These are phyloP conservation scores for Mycena galericulata DNA, from an alignment of 768 basidiomycete genomes.

Conservation along the genomic window DNA sequence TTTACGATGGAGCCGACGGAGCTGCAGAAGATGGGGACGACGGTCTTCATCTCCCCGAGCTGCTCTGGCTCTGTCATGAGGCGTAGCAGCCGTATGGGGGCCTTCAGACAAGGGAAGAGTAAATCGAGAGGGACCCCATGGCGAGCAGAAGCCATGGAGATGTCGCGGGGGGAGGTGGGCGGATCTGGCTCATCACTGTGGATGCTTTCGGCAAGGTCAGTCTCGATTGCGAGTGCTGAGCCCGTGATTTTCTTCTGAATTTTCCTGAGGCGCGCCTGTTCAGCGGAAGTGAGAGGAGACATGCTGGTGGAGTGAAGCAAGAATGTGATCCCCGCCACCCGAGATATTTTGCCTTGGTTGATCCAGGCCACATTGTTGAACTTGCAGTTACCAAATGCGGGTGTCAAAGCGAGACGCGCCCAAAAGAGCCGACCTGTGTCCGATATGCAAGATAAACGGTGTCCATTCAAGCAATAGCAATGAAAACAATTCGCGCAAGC, in stretches of 20 bases:
- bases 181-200: conserved; percentile 29
- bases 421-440: neutral
- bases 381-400: conserved; percentile 19
- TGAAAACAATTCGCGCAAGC: too few species aligned
- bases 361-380: conserved; percentile 16
- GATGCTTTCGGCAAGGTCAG: conserved; percentile 22
- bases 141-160: neutral
- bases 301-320: conserved; percentile 9
- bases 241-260: neutral
- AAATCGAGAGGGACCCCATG: neutral
- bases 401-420: conserved; percentile 4
- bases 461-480: too few species aligned
- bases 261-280: conserved; percentile 17
- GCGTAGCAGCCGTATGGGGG: conserved; percentile 24
- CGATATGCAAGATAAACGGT: too few species aligned
- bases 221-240: conserved; percentile 3
- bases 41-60: conserved; percentile 12
- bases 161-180: conserved; percentile 9
- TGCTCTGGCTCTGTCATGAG: conserved; percentile 9
- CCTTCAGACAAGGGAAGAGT: conserved; percentile 23
- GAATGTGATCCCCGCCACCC: neutral
- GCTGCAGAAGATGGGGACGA: conserved; percentile 20
- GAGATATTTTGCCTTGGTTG: conserved; percentile 3
- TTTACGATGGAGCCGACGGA: conserved; percentile 6
- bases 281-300: conserved; percentile 9